Base-by-base conservation (phyloP, 441 rosid genomes). In the Aleurites moluccanus region DNA sequence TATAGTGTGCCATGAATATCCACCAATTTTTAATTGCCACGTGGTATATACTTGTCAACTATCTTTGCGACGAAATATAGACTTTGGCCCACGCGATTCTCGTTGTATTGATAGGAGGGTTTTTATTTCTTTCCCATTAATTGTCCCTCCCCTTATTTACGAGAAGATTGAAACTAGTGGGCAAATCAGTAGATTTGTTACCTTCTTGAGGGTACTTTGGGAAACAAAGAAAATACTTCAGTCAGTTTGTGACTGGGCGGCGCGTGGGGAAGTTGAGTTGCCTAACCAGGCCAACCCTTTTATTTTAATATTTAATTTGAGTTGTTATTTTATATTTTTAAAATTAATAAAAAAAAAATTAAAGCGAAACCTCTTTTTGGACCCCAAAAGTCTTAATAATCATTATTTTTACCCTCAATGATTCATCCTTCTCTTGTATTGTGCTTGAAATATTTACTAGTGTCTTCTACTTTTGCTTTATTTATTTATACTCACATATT, bases 321-420 rank as follows among this genome's bases (percentile, higher is more conserved):
- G 53, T 21, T 35, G 9, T 28, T 23, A 18, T 10, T 18, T 57
- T 18, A 0, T 56, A n/a, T 0, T 3, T 35, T 15, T 7, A 4
- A 42, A 70, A 72, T 27, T 8, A 69, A 78, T 76, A 52, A 45
- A 73, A 30, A 28, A 73, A 40, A 23, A 63, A 77, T 52, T 66
- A 85, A 85, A 84, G 80, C 79, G 30, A 15, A 77, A 67, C 56
- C 50, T 67, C 87, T 79, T 83, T 80, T 81, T 53, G 70, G 59
- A 49, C 79, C 77, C 83, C 42, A 56, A 81, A 85, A 84, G 82
- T 73, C 70, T 75, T 5, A 3, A 74, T 74, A 73, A 86, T 85
- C 56, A 74, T 79, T 82, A 66, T 55, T 73, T 82, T 78, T 15
- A 1, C 77, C 71, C 50, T 64, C 7, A 80, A 78, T 74, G 76